A percentile compares a stretch with the other conserved stretches of the same genome.
Evolutionary conservation across 257 asterid species (phyloP).

Genomic region (Echites panduratus): DNA sequence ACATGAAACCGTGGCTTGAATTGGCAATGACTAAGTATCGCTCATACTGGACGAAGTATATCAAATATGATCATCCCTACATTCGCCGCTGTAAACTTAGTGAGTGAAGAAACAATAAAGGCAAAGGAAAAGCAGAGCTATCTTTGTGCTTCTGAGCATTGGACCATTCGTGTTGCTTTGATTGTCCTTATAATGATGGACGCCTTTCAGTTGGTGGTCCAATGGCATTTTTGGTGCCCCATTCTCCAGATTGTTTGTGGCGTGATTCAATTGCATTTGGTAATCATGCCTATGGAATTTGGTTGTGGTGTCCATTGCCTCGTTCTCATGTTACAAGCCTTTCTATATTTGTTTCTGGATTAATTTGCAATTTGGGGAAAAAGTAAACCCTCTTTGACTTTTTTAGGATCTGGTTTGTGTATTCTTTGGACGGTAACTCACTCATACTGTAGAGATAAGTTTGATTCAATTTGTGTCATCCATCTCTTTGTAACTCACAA

Average conservation of each 20-base stretch:
- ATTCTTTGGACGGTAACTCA: constrained; percentile 23
- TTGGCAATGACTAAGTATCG: constrained; percentile 91
- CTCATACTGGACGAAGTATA: constrained; percentile 80
- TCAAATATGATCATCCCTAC: constrained; percentile 77
- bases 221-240: neutral
- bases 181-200: neutral
- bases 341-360: constrained; percentile 17
- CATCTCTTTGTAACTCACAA: constrained; percentile 10
- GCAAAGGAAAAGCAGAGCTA: constrained; percentile 21
- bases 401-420: constrained; percentile 13
- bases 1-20: constrained; percentile 99
- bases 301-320: constrained; percentile 22
- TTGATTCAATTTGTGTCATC: neutral
- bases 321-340: constrained; percentile 14
- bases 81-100: constrained; percentile 66
- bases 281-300: constrained; percentile 16
- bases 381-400: constrained; percentile 8
- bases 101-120: constrained; percentile 34
- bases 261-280: constrained; percentile 35
- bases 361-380: constrained; percentile 16
- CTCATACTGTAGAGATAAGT: constrained; percentile 20
- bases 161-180: constrained; percentile 15
- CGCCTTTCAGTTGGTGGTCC: constrained; percentile 13
- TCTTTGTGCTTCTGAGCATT: constrained; percentile 14
- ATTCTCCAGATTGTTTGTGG: constrained; percentile 21